Conservation (phyloP, 192 early-diverging fungal genomes). For the Geosiphon pyriformis region DNA sequence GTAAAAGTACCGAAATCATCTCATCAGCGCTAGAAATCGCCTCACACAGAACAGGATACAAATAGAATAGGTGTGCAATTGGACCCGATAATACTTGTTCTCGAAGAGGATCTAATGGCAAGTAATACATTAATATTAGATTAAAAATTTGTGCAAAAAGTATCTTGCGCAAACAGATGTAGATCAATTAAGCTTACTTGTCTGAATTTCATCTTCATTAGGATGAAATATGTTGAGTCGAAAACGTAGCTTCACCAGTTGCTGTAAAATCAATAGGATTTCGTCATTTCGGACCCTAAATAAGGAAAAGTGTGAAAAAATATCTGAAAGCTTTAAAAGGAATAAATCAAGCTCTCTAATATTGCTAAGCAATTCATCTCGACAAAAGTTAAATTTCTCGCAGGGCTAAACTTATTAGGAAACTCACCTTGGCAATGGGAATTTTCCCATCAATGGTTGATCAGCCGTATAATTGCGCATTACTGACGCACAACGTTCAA, state of each 20-base stretch:
- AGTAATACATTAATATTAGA: neutral
- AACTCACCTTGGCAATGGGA: slow-evolving; percentile 61
- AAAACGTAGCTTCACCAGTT: slow-evolving; percentile 46
- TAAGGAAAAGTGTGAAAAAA: neutral
- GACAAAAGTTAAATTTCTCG: too few species aligned
- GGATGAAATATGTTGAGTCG: slow-evolving; percentile 36
- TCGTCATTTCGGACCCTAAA: slow-evolving; percentile 56
- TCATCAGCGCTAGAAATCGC: slow-evolving; percentile 47
- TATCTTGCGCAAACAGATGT: neutral
- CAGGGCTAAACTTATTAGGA: too few species aligned
- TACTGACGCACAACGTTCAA: slow-evolving; percentile 55
- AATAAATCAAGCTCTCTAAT: neutral
- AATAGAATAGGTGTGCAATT: slow-evolving; percentile 61
- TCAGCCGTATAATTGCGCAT: slow-evolving; percentile 59
- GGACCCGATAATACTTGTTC: slow-evolving; percentile 51
- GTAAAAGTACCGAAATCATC: slow-evolving; percentile 31
- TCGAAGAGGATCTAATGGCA: slow-evolving; percentile 20
- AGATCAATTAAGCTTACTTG: slow-evolving; percentile 35
- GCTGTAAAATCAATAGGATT: slow-evolving; percentile 46
- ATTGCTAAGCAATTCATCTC: neutral
- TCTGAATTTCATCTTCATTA: slow-evolving; percentile 30
- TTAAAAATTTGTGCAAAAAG: neutral
- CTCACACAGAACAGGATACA: slow-evolving; percentile 61
- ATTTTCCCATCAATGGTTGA: slow-evolving; percentile 57
- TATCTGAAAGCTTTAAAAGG: neutral